These are phyloP conservation scores for Diplocarpon mali DNA, from an alignment of 2,329 filamentous ascomycete species.

Conservation along the genomic window DNA sequence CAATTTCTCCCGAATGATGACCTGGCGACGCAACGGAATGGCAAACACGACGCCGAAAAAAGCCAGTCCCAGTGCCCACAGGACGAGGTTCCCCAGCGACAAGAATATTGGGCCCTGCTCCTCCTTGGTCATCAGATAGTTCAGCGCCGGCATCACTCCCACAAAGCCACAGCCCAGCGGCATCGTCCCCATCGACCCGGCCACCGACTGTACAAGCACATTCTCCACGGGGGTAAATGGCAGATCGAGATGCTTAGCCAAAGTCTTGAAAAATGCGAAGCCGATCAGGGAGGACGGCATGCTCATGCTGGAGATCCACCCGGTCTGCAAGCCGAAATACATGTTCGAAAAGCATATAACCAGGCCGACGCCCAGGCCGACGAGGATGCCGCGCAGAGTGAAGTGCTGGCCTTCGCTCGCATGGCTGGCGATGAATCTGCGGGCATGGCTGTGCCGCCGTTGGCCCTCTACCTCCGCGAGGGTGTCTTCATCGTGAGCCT, in stretches of 20 bases:
- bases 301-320: slow-evolving; percentile 79
- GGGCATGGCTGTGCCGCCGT: slow-evolving; percentile 21
- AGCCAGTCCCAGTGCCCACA: slow-evolving; percentile 88
- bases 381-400: slow-evolving; percentile 67
- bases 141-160: slow-evolving; percentile 84
- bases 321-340: slow-evolving; percentile 92
- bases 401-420: slow-evolving; percentile 51
- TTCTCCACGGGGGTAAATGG: slow-evolving; percentile 95
- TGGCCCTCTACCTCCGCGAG: slow-evolving; percentile 1
- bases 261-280: slow-evolving; percentile 80
- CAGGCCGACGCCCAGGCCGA: slow-evolving; percentile 74
- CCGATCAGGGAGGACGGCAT: slow-evolving; percentile 94
- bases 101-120: slow-evolving; percentile 71
- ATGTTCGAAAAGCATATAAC: slow-evolving; percentile 95
- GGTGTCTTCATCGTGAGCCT: slow-evolving; percentile 1
- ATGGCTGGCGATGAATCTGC: slow-evolving; percentile 23
- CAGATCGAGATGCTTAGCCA: slow-evolving; percentile 60
- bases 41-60: slow-evolving; percentile 97
- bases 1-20: slow-evolving; percentile 84
- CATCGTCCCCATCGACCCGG: slow-evolving; percentile 93
- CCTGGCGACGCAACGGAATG: slow-evolving; percentile 78
- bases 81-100: slow-evolving; percentile 62
- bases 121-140: slow-evolving; percentile 66
- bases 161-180: slow-evolving; percentile 92
- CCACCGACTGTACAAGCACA: slow-evolving; percentile 90